phyloP scores from a whole-genome alignment of 2,329 filamentous ascomycete species.

The Ilyonectria sp. region DNA sequence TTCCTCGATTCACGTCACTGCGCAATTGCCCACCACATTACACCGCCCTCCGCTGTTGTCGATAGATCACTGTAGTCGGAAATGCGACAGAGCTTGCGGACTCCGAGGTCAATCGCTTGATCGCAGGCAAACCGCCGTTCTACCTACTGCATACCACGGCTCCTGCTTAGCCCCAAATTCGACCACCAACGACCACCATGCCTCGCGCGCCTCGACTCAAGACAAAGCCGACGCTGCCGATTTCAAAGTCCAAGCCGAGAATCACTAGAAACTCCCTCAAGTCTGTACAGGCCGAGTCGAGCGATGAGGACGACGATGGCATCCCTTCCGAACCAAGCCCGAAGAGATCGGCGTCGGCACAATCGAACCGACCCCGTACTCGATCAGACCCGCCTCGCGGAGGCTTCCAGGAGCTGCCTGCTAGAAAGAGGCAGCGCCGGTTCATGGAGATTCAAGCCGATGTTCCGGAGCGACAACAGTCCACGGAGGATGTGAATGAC shows the following conservation, averaged over 20 bases:
- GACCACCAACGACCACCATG: slow-evolving; percentile 13
- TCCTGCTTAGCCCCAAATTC: not conserved
- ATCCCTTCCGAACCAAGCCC: slow-evolving; percentile 13
- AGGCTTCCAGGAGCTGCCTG: not conserved
- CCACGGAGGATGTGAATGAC: not conserved
- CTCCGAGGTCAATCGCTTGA: not conserved
- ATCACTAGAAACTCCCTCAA: slow-evolving; percentile 20
- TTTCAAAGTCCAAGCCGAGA: slow-evolving; percentile 22
- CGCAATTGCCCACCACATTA: not conserved
- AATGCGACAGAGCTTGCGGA: not conserved
- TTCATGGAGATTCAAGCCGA: not conserved
- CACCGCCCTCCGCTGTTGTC: not conserved
- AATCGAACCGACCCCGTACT: slow-evolving; percentile 21
- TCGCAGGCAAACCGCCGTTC: not conserved
- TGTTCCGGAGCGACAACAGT: slow-evolving; percentile 1
- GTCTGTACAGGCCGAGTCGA: slow-evolving; percentile 14
- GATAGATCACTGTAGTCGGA: not conserved
- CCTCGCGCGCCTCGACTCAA: slow-evolving; percentile 9
- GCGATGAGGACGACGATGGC: slow-evolving; percentile 14
- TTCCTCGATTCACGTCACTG: not conserved
- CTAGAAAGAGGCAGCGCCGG: slow-evolving; percentile 33
- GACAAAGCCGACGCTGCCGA: not conserved
- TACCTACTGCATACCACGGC: not conserved
- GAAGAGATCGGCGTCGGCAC: not conserved
- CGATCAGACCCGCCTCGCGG: slow-evolving; percentile 27